Evolutionary conservation across 2,329 filamentous ascomycete genomes (phyloP), one percentile per base, ranked within the genome.

Genomic region (Stagonosporopsis rhizophila): DNA sequence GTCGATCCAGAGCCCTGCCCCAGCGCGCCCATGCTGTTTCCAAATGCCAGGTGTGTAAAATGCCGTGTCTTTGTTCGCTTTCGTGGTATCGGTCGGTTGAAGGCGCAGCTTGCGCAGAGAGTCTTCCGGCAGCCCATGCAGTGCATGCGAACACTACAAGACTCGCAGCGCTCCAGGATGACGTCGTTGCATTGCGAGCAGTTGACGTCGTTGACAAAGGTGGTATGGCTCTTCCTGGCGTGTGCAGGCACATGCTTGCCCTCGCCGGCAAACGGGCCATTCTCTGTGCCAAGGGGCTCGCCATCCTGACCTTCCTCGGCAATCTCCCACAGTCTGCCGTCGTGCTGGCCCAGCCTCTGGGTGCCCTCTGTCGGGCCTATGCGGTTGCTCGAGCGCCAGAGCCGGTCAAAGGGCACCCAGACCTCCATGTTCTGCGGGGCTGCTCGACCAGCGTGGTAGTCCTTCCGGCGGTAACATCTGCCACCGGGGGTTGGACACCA

Each of bases 121-220:
- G 83, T 86, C 73, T 83, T 85, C 45, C 84, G 78, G 64, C 84
- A 86, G 34, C 84, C 84, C 66, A 84, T 81, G 65, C 84, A 86
- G 66, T 86, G 84, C 84, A 86, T 86, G 61, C 83, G 75, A 15
- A 86, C 82, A 54, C 83, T 85, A 69, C 84, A 86, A 56, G 85
- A 83, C 69, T 86, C 84, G 64, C 84, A 86, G 44, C 84, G 74
- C 67, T 86, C 84, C 37, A 78, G 66, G 39, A 86, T 85, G 28
- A 73, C 65, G 39, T 83, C 82, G 44, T 77, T 75, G 72, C 84
- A 86, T 53, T 80, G 79, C 44, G 84, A 78, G 66, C 84, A 86
- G 51, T 79, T 80, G 62, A 85, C 73, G 34, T 81, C 74, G 20
- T 85, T 77, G 14, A 85, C 75, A 60, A 86, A 86, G 3, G 74